Percentiles rank a stretch among this genome's conserved stretches.
Evolutionary conservation across 208 protist species (phyloP).

Genomic region (Trichomonas gallinae): DNA sequence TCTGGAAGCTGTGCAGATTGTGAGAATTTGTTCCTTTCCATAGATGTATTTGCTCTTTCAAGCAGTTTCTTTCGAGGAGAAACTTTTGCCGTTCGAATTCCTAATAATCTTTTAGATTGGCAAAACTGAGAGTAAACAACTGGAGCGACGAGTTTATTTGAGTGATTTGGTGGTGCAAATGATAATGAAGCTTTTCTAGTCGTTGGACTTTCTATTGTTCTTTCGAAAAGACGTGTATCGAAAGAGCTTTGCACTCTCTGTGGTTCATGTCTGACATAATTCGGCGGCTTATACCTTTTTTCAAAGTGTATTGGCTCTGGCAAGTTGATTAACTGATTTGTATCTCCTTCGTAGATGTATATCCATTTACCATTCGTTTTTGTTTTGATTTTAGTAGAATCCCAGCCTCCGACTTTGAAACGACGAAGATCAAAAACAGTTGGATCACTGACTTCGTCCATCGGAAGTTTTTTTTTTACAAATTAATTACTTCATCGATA

Average conservation of each 20-base stretch:
- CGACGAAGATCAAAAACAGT: neutral
- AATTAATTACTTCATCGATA: no score
- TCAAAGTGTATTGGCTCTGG: neutral
- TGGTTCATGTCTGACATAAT: neutral
- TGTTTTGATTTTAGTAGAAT: neutral
- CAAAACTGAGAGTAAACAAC: neutral
- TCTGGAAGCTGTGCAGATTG: neutral
- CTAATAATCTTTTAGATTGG: neutral
- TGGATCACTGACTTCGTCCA: neutral
- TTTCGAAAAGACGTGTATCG: neutral
- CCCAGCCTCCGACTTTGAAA: neutral
- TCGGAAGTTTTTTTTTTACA: neutral
- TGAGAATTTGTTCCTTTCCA: neutral
- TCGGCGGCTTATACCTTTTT: neutral
- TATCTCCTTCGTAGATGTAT: neutral
- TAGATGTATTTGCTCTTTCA: neutral
- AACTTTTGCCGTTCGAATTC: neutral
- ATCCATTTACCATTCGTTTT: neutral
- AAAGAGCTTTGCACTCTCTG: neutral
- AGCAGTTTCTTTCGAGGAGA: neutral
- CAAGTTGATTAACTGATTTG: neutral
- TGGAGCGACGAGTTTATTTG: neutral
- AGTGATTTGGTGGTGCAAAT: neutral
- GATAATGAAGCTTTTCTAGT: neutral
- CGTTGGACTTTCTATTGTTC: neutral